These are phyloP conservation scores for Fusarium secorum DNA, from an alignment of 2,329 filamentous ascomycete genomes.

Conservation along the genomic window DNA sequence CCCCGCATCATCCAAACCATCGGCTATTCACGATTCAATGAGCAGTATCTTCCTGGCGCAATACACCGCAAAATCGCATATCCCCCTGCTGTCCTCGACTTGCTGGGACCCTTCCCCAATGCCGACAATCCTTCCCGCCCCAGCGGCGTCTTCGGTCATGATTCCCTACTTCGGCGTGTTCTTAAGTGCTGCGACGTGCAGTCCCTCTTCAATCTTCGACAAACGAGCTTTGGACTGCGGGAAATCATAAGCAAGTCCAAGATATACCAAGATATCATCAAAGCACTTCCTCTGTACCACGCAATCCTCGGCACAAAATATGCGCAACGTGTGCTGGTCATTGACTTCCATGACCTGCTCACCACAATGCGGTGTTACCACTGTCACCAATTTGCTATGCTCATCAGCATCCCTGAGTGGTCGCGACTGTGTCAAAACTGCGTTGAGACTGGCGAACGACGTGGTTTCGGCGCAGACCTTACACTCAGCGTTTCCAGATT, in stretches of 20 bases:
- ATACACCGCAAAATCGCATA: neutral
- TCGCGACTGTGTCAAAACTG: slow-evolving; percentile 43
- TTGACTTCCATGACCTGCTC: slow-evolving; percentile 35
- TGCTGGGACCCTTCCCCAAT: fast-evolving
- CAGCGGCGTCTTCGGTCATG: neutral
- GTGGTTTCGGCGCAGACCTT: fast-evolving
- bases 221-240: slow-evolving; percentile 39
- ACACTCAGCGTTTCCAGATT: fast-evolving
- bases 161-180: fast-evolving
- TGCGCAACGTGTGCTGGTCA: slow-evolving; percentile 35
- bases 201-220: slow-evolving; percentile 45
- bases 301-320: slow-evolving; percentile 42
- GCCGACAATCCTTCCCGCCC: too few species aligned
- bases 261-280: slow-evolving; percentile 37
- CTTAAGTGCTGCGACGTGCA: slow-evolving; percentile 39
- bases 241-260: slow-evolving; percentile 34
- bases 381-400: slow-evolving; percentile 30
- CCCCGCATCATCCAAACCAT: neutral
- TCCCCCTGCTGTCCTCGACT: neutral
- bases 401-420: slow-evolving; percentile 41
- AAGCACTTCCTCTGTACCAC: slow-evolving; percentile 43
- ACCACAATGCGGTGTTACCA: slow-evolving; percentile 38
- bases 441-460: neutral
- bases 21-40: neutral
- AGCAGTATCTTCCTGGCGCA: neutral